Percentiles rank a stretch among this genome's conserved stretches.
These are phyloP conservation scores for Claviceps lovelessii DNA, from an alignment of 2,329 filamentous ascomycete species.

Conservation along the genomic window DNA sequence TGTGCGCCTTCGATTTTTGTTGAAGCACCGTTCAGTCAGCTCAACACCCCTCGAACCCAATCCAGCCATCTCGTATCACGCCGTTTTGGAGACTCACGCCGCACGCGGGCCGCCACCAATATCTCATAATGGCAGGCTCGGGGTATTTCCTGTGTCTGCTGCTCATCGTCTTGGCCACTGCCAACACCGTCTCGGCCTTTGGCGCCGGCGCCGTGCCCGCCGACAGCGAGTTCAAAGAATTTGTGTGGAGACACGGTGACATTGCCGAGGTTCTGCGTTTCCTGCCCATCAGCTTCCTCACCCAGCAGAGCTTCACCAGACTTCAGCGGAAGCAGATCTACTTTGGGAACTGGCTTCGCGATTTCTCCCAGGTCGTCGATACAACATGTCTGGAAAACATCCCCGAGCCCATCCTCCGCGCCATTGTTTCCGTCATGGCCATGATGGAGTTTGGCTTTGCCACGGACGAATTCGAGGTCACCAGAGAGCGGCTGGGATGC, in stretches of 20 bases:
- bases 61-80: background rate
- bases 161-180: constrained; percentile 15
- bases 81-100: background rate
- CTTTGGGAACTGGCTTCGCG: constrained; percentile 36
- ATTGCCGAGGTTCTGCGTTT: constrained; percentile 24
- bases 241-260: constrained; percentile 27
- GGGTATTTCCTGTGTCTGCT: constrained; percentile 4
- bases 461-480: constrained; percentile 68
- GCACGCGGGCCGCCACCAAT: too few relatives aligned
- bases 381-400: constrained; percentile 28
- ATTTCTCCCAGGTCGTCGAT: constrained; percentile 67
- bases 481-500: constrained; percentile 58
- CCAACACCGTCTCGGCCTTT: constrained; percentile 20
- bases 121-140: constrained; percentile 1
- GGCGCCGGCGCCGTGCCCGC: constrained; percentile 24
- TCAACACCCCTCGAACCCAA: background rate
- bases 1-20: too few relatives aligned
- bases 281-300: constrained; percentile 23
- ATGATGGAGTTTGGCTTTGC: constrained; percentile 43
- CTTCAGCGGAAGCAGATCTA: constrained; percentile 25
- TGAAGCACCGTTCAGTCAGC: too few relatives aligned
- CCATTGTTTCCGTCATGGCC: constrained; percentile 17
- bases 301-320: constrained; percentile 23
- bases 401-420: constrained; percentile 14
- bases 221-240: constrained; percentile 25